phyloP scores from a whole-genome alignment of 768 basidiomycete species.

The Rhodotorula sphaerocarpa region DNA sequence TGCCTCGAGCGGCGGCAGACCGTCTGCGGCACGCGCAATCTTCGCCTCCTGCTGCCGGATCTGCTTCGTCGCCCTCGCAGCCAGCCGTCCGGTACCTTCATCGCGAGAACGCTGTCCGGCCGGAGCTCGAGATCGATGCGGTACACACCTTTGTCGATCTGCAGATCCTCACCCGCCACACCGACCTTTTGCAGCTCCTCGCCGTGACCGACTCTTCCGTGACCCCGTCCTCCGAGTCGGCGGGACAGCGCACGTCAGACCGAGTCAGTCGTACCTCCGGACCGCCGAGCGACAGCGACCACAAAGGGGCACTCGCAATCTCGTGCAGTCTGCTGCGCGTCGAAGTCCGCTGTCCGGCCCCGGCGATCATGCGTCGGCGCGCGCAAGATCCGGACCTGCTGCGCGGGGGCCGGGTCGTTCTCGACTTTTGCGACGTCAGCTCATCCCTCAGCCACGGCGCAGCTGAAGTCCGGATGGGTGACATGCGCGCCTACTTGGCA shows the following conservation, averaged over 20 bases:
- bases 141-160: conserved; percentile 43
- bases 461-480: not conserved
- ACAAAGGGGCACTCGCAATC: not conserved
- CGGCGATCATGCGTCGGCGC: not conserved
- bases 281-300: not conserved
- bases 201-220: conserved; percentile 31
- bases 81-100: too few species aligned
- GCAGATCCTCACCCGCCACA: conserved; percentile 6
- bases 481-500: not conserved
- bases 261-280: too few species aligned
- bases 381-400: not conserved
- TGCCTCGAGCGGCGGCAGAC: not conserved
- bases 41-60: too few species aligned
- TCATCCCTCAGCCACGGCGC: not conserved
- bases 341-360: conserved; percentile 5
- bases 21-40: too few species aligned
- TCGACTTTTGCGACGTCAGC: not conserved
- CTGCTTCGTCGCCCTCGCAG: too few species aligned
- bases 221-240: not conserved
- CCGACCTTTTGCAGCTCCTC: conserved; percentile 39
- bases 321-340: not conserved
- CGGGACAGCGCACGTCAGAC: too few species aligned
- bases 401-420: not conserved
- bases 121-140: conserved; percentile 13
- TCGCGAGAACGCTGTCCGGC: too few species aligned